phyloP scores from a whole-genome alignment of 495 filamentous ascomycete genomes.

The Bryoglossum gracile region DNA sequence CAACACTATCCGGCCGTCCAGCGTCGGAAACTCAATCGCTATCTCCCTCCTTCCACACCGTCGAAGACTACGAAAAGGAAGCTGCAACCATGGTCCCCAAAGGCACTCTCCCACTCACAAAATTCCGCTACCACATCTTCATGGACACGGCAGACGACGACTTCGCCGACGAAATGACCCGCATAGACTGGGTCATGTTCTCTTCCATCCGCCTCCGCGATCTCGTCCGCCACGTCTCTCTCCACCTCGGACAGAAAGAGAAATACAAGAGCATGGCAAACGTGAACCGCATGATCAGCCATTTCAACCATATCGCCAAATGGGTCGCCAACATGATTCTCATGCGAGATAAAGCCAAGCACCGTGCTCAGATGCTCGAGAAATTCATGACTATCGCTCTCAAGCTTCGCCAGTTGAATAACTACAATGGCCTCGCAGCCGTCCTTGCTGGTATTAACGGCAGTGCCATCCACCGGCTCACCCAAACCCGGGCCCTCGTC shows the following conservation, averaged over 20 bases:
- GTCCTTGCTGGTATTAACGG: constrained; percentile 90
- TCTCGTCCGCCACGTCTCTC: constrained; percentile 80
- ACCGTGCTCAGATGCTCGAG: constrained; percentile 80
- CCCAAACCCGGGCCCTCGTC: constrained; percentile 74
- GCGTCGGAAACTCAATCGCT: constrained; percentile 32
- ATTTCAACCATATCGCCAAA: constrained; percentile 92
- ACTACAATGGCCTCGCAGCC: constrained; percentile 92
- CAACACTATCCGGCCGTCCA: constrained; percentile 27
- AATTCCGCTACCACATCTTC: constrained; percentile 73
- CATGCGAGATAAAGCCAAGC: constrained; percentile 91
- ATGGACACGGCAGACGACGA: constrained; percentile 74
- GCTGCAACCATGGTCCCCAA: constrained; percentile 59
- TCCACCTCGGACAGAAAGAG: constrained; percentile 62
- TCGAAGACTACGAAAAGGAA: constrained; percentile 69
- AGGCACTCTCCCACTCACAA: constrained; percentile 53
- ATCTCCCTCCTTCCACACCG: constrained; percentile 44
- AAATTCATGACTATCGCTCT: constrained; percentile 86
- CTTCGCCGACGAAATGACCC: constrained; percentile 84
- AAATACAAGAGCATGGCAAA: constrained; percentile 73
- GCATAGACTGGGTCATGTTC: constrained; percentile 97
- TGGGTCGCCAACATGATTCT: constrained; percentile 90
- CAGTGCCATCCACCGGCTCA: constrained; percentile 77
- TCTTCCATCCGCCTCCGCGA: constrained; percentile 93
- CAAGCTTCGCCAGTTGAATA: constrained; percentile 84
- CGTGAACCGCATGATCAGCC: constrained; percentile 87